Evolutionary conservation across 2,329 filamentous ascomycete genomes (phyloP), one percentile per base, ranked within the genome.

Genomic region (Microdochium paspali): DNA sequence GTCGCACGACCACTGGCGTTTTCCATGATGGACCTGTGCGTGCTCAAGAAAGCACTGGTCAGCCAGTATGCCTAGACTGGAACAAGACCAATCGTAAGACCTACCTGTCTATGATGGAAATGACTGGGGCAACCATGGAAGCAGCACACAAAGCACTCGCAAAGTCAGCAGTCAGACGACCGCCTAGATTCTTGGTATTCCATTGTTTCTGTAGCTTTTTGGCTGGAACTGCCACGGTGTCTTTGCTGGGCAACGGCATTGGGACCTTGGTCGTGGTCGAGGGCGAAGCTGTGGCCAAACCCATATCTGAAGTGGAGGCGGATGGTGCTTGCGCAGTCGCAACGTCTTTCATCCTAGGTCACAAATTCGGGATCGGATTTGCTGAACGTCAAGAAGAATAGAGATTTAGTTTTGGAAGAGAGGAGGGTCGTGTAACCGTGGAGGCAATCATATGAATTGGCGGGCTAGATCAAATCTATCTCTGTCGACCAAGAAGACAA

Each of bases 21-120:
- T 67, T 90, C 85, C 71, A 89, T 89, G 59, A 90, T 88, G 49
- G 79, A 83, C 60, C 84, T 86, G 55, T 24, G 20, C 10, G 20
- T 42, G 53, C 18, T 35, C 9, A 21, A 21, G 24, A 39, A 24
- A 45, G 46, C 45, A 47, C 53, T 25, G 20, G 48, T 49, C 21
- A 47, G 49, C 25, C n/a, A 40, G n/a, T 46, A 42, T 13, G 24
- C 32, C 24, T 30, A 35, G 46, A 20, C 30, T 46, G n/a, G n/a
- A n/a, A 5, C 28, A 28, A 31, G 21, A 30, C 15, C 25, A 44
- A 54, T 21, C 12, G 20, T 9, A 7, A 20, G 18, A 40, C 35
- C 50, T 70, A 90, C 86, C 85, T 81, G 66, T 95, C 90, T 66
- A 96, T 93, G 54, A 93, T 84, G 31, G 85, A 86, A 53, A 95